Evolutionary conservation across 2,329 filamentous ascomycete species (phyloP).

Genomic region (Eutypa lata): DNA sequence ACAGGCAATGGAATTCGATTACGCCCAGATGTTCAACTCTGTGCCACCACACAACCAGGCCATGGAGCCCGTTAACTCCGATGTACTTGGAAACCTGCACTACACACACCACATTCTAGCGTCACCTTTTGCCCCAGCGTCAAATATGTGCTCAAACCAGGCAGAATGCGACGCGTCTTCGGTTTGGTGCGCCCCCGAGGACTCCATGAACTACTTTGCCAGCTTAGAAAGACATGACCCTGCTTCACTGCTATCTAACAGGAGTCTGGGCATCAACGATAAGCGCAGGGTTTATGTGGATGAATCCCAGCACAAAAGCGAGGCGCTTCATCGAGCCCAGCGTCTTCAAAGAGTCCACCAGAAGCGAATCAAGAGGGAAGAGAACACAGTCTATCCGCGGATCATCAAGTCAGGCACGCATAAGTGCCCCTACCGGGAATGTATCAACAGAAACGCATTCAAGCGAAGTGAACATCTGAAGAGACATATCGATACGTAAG

Average conservation of each 20-base stretch:
- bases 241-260: not conserved
- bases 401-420: slow-evolving; percentile 24
- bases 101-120: slow-evolving; percentile 18
- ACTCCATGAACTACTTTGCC: slow-evolving; percentile 1
- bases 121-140: slow-evolving; percentile 14
- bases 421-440: slow-evolving; percentile 44
- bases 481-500: slow-evolving; percentile 49
- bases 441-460: slow-evolving; percentile 41
- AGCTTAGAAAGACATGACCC: slow-evolving; percentile 6
- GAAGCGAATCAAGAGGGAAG: slow-evolving; percentile 10
- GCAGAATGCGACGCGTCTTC: not conserved
- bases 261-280: slow-evolving; percentile 22
- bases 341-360: slow-evolving; percentile 11
- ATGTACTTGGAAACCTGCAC: slow-evolving; percentile 11
- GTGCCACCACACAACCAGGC: slow-evolving; percentile 10
- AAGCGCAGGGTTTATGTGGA: slow-evolving; percentile 40
- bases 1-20: slow-evolving; percentile 21
- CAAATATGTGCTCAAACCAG: slow-evolving; percentile 12
- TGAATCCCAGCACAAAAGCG: slow-evolving; percentile 41
- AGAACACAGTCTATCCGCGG: slow-evolving; percentile 9
- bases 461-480: slow-evolving; percentile 55
- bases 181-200: not conserved
- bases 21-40: slow-evolving; percentile 16
- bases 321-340: slow-evolving; percentile 41
- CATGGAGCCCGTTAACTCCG: slow-evolving; percentile 13